Evolutionary conservation across 2,329 filamentous ascomycete genomes (phyloP).

Genomic region (Tolypocladium inflatum): DNA sequence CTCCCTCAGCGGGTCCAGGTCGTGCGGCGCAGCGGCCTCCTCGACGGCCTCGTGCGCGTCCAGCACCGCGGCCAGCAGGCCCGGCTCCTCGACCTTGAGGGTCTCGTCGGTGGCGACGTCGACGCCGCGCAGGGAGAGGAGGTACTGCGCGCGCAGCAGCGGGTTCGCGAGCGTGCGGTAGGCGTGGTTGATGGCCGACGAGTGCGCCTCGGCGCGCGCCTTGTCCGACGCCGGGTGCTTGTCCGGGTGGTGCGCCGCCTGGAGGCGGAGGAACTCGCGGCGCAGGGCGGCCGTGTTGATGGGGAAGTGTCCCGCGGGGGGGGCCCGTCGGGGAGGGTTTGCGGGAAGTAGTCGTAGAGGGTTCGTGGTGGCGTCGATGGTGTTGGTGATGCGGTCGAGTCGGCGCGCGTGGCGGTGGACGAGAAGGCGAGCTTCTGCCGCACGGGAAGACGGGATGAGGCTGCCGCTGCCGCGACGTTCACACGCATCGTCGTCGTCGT

Average conservation of each 20-base stretch:
- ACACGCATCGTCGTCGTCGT: not conserved
- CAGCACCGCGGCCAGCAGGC: conserved; percentile 68
- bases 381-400: conserved; percentile 4
- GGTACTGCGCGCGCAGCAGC: conserved; percentile 76
- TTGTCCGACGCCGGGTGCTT: conserved; percentile 46
- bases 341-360: conserved; percentile 83
- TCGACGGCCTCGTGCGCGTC: conserved; percentile 72
- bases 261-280: conserved; percentile 77
- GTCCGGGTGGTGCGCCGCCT: conserved; percentile 70
- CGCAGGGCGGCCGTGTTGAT: conserved; percentile 64
- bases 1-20: conserved; percentile 46
- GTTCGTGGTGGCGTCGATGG: conserved; percentile 25
- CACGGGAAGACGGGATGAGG: not conserved
- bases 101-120: conserved; percentile 75
- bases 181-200: conserved; percentile 79
- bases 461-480: not conserved
- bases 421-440: not conserved
- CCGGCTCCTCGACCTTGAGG: conserved; percentile 55
- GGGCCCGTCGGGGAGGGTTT: conserved; percentile 65
- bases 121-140: conserved; percentile 64
- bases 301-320: conserved; percentile 70
- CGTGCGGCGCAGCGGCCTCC: conserved; percentile 57
- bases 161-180: conserved; percentile 78
- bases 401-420: conserved; percentile 1
- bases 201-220: conserved; percentile 63